Conservation (phyloP, 495 filamentous ascomycete species). For the Penicillium taxi region DNA sequence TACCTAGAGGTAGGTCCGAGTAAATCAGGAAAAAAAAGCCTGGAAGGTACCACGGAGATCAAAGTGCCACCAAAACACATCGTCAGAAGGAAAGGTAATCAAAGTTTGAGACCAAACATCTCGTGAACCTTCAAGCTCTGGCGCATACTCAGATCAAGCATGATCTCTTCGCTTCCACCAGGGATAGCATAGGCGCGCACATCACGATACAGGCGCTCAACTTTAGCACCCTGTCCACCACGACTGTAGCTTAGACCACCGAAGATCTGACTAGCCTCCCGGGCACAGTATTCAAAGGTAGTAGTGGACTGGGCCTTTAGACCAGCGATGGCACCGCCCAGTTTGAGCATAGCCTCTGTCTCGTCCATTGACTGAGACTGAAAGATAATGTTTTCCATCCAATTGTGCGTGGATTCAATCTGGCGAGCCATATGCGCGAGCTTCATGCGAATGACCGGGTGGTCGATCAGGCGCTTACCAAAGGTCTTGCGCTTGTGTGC, state of each 20-base stretch:
- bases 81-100: no score
- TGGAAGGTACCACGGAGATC: not conserved
- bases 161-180: conserved; percentile 95
- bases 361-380: conserved; percentile 90
- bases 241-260: conserved; percentile 88
- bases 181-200: conserved; percentile 98
- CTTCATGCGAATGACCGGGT: conserved; percentile 96
- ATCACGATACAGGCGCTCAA: conserved; percentile 91
- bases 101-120: conserved; percentile 94
- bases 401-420: conserved; percentile 92
- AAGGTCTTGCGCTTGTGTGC: conserved; percentile 94
- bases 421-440: conserved; percentile 96
- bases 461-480: conserved; percentile 89
- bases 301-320: conserved; percentile 88
- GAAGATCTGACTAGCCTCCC: conserved; percentile 96
- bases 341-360: conserved; percentile 89
- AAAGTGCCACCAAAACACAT: no score
- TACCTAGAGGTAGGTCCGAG: not conserved
- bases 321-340: conserved; percentile 88
- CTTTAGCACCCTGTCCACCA: conserved; percentile 91
- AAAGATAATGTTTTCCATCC: conserved; percentile 94
- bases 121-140: conserved; percentile 86
- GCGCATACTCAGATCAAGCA: conserved; percentile 93
- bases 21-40: not conserved
- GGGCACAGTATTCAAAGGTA: conserved; percentile 95